A percentile compares a stretch with the other conserved stretches of the same genome.
Evolutionary conservation across 2,329 filamentous ascomycete species (phyloP).

Genomic region (Didymella lethalis): DNA sequence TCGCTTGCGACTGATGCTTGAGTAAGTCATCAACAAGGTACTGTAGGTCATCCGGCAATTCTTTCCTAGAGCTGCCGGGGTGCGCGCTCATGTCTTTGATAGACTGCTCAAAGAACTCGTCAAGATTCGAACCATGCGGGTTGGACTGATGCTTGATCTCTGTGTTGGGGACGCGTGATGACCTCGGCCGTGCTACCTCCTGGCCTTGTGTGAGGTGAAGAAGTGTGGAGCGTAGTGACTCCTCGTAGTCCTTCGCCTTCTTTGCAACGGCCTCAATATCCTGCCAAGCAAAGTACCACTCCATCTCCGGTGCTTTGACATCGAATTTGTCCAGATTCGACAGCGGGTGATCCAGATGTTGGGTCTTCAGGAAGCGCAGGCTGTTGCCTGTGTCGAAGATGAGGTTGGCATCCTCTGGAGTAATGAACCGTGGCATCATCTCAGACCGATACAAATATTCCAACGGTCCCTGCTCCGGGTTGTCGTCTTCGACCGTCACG

Average conservation of each 20-base stretch:
- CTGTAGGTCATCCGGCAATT: conserved; percentile 41
- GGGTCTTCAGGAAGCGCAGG: conserved; percentile 73
- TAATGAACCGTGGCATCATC: conserved; percentile 76
- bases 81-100: conserved; percentile 36
- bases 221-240: conserved; percentile 46
- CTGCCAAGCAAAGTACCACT: conserved; percentile 77
- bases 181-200: not conserved
- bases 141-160: not conserved
- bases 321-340: conserved; percentile 61
- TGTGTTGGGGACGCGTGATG: not conserved
- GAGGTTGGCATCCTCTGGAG: conserved; percentile 70
- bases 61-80: conserved; percentile 24
- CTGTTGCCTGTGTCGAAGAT: conserved; percentile 85
- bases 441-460: conserved; percentile 70
- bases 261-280: conserved; percentile 70
- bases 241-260: conserved; percentile 64
- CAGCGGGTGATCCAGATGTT: conserved; percentile 76
- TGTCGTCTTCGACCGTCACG: conserved; percentile 38
- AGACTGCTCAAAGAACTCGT: conserved; percentile 42
- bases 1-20: not conserved
- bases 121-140: not conserved
- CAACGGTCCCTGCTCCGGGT: conserved; percentile 40
- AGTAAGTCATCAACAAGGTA: conserved; percentile 35
- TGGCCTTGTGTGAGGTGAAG: conserved; percentile 32
- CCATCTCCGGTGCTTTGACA: conserved; percentile 64